Evolutionary conservation across 805 yeast species (phyloP).

Genomic region (Yamadazyma endophytica): DNA sequence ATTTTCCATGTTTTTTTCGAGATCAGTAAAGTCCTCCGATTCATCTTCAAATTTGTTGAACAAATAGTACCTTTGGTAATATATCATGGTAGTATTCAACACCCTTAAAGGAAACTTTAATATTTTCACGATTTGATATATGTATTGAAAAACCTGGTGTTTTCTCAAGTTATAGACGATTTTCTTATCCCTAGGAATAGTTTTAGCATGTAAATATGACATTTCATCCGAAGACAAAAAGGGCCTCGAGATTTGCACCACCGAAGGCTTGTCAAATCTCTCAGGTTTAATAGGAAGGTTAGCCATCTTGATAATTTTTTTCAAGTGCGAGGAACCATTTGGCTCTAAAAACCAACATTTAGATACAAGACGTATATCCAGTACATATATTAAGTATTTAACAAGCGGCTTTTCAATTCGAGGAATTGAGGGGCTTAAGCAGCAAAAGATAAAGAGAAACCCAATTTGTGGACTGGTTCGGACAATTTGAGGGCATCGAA

Average conservation of each 20-base stretch:
- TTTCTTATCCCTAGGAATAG: conserved; percentile 48
- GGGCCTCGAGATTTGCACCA: conserved; percentile 53
- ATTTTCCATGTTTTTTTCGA: conserved; percentile 31
- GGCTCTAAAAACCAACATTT: too few relatives aligned
- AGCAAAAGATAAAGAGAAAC: conserved; percentile 89
- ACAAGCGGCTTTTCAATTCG: too few relatives aligned
- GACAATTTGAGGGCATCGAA: conserved; percentile 92
- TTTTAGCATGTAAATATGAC: conserved; percentile 44
- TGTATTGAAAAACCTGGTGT: conserved; percentile 49
- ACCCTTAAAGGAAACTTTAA: conserved; percentile 69
- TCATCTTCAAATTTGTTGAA: conserved; percentile 52
- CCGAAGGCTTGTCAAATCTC: conserved; percentile 15
- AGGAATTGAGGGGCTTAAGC: conserved; percentile 59
- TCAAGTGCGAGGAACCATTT: too few relatives aligned
- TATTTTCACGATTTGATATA: conserved; percentile 48
- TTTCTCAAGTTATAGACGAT: conserved; percentile 46
- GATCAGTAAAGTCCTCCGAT: conserved; percentile 20
- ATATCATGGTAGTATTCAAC: conserved; percentile 65
- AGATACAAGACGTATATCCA: too few relatives aligned
- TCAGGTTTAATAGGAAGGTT: neutral
- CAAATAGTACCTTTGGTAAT: conserved; percentile 67
- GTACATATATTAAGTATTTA: too few relatives aligned
- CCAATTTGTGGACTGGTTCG: conserved; percentile 97
- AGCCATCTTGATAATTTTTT: neutral
- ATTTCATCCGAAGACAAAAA: conserved; percentile 55